These are phyloP conservation scores for Aegilops tauschii DNA, from an alignment of 176 grass and related monocot genomes.

Conservation along the genomic window DNA sequence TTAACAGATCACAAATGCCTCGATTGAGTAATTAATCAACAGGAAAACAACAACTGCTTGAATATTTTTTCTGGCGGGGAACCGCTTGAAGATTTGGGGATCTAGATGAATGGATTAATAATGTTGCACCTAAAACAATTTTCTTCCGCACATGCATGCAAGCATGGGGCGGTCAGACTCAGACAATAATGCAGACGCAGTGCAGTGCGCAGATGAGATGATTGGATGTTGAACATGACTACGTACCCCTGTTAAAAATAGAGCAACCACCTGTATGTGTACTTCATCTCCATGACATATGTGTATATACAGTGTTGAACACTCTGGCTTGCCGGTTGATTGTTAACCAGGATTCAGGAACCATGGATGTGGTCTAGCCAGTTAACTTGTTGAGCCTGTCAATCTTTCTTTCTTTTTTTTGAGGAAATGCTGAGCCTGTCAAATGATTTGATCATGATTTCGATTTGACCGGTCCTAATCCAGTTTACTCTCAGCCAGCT, in stretches of 20 bases:
- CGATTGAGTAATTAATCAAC: too few species aligned
- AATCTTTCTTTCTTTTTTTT: too few species aligned
- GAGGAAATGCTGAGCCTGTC: background rate
- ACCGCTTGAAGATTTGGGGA: constrained; percentile 3
- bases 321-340: background rate
- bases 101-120: background rate
- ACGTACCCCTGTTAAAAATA: background rate
- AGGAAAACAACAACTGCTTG: background rate
- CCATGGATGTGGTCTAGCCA: background rate
- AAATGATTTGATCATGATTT: background rate
- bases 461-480: constrained; percentile 11
- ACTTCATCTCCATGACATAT: background rate
- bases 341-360: background rate
- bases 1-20: too few species aligned
- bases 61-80: background rate
- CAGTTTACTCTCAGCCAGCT: background rate
- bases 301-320: background rate
- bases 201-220: constrained; percentile 9
- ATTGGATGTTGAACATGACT: constrained; percentile 1
- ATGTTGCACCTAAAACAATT: background rate
- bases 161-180: background rate
- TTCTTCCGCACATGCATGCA: background rate
- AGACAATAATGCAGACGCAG: background rate
- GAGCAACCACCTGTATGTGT: background rate
- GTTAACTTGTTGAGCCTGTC: background rate